These are phyloP conservation scores for Penicillium sp. DNA, from an alignment of 2,329 filamentous ascomycete species.

Conservation along the genomic window DNA sequence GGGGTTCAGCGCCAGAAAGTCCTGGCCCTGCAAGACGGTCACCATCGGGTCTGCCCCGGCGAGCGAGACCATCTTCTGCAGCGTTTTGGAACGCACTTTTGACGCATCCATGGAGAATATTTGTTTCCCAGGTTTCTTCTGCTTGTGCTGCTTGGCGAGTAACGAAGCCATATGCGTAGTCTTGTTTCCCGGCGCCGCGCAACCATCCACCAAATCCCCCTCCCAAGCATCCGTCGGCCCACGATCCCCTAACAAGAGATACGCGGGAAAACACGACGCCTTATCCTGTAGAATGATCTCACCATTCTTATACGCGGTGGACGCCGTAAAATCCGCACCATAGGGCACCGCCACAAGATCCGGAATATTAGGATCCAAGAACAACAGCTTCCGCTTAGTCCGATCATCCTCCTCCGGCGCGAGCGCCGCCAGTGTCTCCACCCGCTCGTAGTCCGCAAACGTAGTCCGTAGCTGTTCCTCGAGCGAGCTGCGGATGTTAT, in stretches of 20 bases:
- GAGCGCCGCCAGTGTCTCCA: conserved; percentile 60
- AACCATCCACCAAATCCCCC: conserved; percentile 86
- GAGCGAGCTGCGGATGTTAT: conserved; percentile 72
- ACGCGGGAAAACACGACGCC: conserved; percentile 94
- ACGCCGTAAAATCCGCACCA: conserved; percentile 70
- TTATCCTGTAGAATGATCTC: conserved; percentile 92
- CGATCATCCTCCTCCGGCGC: conserved; percentile 40
- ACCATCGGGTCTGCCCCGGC: conserved; percentile 72
- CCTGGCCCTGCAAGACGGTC: conserved; percentile 70
- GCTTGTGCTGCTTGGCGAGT: conserved; percentile 43
- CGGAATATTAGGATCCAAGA: conserved; percentile 81
- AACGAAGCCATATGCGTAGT: conserved; percentile 90
- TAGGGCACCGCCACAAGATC: conserved; percentile 79
- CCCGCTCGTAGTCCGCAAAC: conserved; percentile 65
- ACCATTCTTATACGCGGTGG: conserved; percentile 72
- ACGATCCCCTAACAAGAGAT: conserved; percentile 67
- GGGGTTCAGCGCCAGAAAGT: conserved; percentile 80
- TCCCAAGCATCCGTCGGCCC: conserved; percentile 36
- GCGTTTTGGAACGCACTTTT: conserved; percentile 64
- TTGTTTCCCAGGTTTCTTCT: conserved; percentile 31
- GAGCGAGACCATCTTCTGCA: conserved; percentile 80
- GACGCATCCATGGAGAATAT: conserved; percentile 56
- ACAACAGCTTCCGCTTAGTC: conserved; percentile 34
- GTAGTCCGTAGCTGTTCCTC: conserved; percentile 73
- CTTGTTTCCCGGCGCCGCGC: conserved; percentile 95